Percentiles rank a stretch among this genome's conserved stretches.
Evolutionary conservation across 176 grass and related monocot species (phyloP).

Genomic region (Tillandsia fasciculata): DNA sequence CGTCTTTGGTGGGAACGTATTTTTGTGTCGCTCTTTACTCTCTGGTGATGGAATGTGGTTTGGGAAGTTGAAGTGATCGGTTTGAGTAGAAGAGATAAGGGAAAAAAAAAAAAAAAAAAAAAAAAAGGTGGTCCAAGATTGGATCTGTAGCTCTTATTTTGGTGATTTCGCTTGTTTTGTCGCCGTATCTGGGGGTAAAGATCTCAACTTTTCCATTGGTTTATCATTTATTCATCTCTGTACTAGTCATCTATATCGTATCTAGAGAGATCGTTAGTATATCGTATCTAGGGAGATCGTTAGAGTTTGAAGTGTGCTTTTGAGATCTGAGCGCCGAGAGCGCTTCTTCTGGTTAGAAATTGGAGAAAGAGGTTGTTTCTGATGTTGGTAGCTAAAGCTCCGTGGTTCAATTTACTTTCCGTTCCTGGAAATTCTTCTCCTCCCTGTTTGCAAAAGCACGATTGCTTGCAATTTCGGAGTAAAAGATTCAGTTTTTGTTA

Average conservation of each 20-base stretch:
- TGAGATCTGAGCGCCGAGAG: constrained; percentile 17
- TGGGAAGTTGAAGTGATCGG: constrained; percentile 27
- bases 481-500: constrained; percentile 8
- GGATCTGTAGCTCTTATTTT: constrained; percentile 10
- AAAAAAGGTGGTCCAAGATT: constrained; percentile 4
- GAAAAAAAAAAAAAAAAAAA: not conserved
- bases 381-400: not conserved
- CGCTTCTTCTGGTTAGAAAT: constrained; percentile 11
- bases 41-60: not conserved
- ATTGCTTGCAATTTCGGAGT: not conserved
- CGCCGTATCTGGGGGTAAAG: constrained; percentile 14
- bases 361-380: constrained; percentile 5
- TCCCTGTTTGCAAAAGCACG: not conserved
- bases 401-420: constrained; percentile 1
- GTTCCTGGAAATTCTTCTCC: constrained; percentile 1
- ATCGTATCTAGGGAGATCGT: not conserved
- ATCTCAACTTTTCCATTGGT: constrained; percentile 26
- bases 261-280: constrained; percentile 3
- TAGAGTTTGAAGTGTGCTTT: constrained; percentile 11
- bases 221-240: constrained; percentile 16
- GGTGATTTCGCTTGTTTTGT: constrained; percentile 24
- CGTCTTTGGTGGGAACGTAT: not conserved
- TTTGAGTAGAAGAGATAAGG: constrained; percentile 16
- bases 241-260: constrained; percentile 6
- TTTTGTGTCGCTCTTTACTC: no score